Evolutionary conservation across 257 asterid species (phyloP).

Genomic region (Mitragyna speciosa): DNA sequence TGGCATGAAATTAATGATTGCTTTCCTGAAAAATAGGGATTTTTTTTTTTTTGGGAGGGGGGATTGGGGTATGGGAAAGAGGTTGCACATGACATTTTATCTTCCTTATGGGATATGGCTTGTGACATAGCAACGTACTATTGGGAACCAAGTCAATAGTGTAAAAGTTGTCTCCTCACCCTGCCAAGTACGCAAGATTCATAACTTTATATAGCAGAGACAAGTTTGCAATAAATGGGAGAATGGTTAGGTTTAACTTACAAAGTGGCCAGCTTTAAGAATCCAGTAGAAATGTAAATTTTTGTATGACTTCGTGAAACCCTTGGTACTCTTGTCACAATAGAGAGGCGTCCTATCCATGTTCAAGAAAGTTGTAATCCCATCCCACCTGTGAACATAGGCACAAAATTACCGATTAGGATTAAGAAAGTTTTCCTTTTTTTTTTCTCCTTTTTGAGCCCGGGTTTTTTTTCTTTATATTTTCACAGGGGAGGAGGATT

Average conservation of each 20-base stretch:
- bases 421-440: no score
- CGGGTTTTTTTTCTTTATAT: no score
- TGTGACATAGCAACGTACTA: no score
- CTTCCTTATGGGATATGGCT: no score
- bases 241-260: conserved; percentile 35
- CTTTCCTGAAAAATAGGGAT: not conserved
- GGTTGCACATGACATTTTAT: no score
- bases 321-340: conserved; percentile 58
- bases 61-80: no score
- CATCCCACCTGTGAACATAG: conserved; percentile 66
- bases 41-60: no score
- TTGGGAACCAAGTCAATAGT: not conserved
- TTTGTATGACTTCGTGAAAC: conserved; percentile 64
- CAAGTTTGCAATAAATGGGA: not conserved
- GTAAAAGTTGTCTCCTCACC: conserved; percentile 1
- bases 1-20: not conserved
- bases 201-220: not conserved
- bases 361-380: conserved; percentile 54
- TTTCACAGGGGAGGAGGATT: not conserved
- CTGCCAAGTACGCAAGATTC: conserved; percentile 1
- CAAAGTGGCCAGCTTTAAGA: conserved; percentile 99
- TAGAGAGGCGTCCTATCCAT: conserved; percentile 59
- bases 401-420: not conserved
- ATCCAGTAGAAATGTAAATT: conserved; percentile 85
- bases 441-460: not conserved